phyloP scores from a whole-genome alignment of 768 basidiomycete species.

The Termitomyces sp. region DNA sequence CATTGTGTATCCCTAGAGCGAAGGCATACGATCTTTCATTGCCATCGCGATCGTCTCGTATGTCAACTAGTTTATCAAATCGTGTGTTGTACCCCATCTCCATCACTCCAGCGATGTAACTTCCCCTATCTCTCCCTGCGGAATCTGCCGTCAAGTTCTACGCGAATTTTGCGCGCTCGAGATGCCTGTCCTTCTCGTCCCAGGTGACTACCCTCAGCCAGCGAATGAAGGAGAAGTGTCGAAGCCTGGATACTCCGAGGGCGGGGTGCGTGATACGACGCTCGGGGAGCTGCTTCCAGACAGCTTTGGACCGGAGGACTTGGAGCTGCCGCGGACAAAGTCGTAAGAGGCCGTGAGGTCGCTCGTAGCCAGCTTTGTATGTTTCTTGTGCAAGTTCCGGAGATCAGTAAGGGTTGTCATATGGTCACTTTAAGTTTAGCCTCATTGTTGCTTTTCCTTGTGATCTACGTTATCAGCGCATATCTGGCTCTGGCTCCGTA shows the following conservation, averaged over 20 bases:
- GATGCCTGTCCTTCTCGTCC: slow-evolving; percentile 70
- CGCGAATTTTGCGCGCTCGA: slow-evolving; percentile 77
- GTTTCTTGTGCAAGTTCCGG: background rate
- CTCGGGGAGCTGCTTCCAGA: slow-evolving; percentile 72
- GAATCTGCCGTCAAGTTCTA: slow-evolving; percentile 88
- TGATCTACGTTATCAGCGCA: background rate
- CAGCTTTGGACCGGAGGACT: slow-evolving; percentile 86
- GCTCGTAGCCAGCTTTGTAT: background rate
- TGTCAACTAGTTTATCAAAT: slow-evolving; percentile 16
- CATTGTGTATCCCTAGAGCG: slow-evolving; percentile 47
- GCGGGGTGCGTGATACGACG: slow-evolving; percentile 57
- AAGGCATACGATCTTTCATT: slow-evolving; percentile 63
- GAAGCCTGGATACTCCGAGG: slow-evolving; percentile 37
- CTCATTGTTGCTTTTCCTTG: background rate
- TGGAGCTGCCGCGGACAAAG: slow-evolving; percentile 43
- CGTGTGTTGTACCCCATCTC: background rate
- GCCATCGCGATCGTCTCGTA: slow-evolving; percentile 81
- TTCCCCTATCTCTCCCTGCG: slow-evolving; percentile 75
- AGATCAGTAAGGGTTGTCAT: background rate
- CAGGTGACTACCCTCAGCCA: slow-evolving; percentile 49
- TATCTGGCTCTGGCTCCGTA: background rate
- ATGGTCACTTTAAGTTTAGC: background rate
- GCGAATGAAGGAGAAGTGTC: slow-evolving; percentile 24
- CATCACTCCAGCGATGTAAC: slow-evolving; percentile 53
- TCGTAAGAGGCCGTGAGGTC: background rate